Evolutionary conservation across 129 eudicot species (phyloP).

Genomic region (Pittosporum tobira): DNA sequence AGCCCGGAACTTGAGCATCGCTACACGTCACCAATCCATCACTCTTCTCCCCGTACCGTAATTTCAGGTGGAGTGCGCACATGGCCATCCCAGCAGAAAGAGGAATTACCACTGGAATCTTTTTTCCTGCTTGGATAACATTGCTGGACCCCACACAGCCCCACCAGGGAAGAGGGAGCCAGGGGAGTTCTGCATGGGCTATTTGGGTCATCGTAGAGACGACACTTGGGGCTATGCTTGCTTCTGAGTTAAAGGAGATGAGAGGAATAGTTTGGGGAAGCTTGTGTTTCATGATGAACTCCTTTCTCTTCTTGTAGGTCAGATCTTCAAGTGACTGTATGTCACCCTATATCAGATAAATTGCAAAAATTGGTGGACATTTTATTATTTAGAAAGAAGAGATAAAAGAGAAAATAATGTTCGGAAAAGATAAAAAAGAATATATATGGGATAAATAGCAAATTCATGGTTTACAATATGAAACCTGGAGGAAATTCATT

Average conservation of each 20-base stretch:
- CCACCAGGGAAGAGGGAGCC: conserved; percentile 40
- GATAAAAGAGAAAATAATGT: not conserved
- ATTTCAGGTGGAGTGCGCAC: conserved; percentile 67
- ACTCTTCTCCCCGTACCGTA: conserved; percentile 89
- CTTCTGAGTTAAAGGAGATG: conserved; percentile 87
- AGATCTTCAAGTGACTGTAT: conserved; percentile 76
- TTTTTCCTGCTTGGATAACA: conserved; percentile 27
- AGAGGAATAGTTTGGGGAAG: conserved; percentile 78
- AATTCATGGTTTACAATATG: not conserved
- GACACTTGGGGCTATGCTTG: conserved; percentile 62
- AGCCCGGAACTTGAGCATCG: conserved; percentile 97
- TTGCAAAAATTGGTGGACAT: not conserved
- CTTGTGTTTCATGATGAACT: conserved; percentile 60
- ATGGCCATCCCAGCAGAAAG: conserved; percentile 92
- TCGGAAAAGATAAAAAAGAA: not conserved
- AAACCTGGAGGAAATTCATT: not conserved
- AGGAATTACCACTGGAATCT: conserved; percentile 71
- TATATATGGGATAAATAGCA: not conserved
- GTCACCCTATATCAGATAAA: conserved; percentile 48
- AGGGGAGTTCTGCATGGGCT: conserved; percentile 95
- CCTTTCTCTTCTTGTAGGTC: conserved; percentile 76
- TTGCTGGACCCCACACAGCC: conserved; percentile 23
- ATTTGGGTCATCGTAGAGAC: conserved; percentile 73
- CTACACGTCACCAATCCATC: conserved; percentile 92
- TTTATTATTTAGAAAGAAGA: not conserved